Base-by-base conservation (phyloP, 2,329 filamentous ascomycete genomes). In the Cladorrhinum sp. region DNA sequence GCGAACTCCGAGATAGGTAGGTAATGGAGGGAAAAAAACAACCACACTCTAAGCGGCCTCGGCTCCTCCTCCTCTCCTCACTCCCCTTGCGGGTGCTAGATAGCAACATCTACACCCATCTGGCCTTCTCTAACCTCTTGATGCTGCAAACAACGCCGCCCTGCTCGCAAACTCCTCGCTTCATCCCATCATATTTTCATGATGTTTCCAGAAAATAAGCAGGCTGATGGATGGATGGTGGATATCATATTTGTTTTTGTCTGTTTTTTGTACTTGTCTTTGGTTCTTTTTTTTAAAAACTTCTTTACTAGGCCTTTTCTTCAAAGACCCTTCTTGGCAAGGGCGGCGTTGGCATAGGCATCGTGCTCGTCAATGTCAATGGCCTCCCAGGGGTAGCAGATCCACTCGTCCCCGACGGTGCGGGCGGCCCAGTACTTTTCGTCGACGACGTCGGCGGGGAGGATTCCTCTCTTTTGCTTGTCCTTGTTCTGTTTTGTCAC, bases 341-440 rank as follows among this genome's bases (percentile, higher is more conserved):
- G 69, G 67, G 79, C 75, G 68, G 79, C 75, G 64, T 78, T 78
- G 18, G 92, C 90, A 60, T 88, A 74, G 62, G 79, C 77, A 77
- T 98, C 93, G 74, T 97, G 93, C 82, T 93, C 91, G 25, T 96
- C 92, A 72, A 98, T 97, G 73, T 97, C 91, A 32, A 78, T 89
- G 49, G 95, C 95, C 80, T 98, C 95, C 95, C 95, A 99, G 16
- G 95, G 95, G 78, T 99, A 99, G 83, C 92, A 96, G 74, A 98
- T 98, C 95, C 95, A 99, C 66, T 92, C 88, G 77, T 99, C 93
- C n/a, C 84, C 85, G 29, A 96, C 90, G 5, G 93, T 98, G 72
- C 89, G 81, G 22, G 95, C 92, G 22, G 95, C 95, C 67, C 90
- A 77, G 78, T 99, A 99, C 69, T 89, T 83, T 60, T 84, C 84